Evolutionary conservation across 2,329 filamentous ascomycete genomes (phyloP), one percentile per base, ranked within the genome.

Genomic region (Pyrenophora tritici-repentis): DNA sequence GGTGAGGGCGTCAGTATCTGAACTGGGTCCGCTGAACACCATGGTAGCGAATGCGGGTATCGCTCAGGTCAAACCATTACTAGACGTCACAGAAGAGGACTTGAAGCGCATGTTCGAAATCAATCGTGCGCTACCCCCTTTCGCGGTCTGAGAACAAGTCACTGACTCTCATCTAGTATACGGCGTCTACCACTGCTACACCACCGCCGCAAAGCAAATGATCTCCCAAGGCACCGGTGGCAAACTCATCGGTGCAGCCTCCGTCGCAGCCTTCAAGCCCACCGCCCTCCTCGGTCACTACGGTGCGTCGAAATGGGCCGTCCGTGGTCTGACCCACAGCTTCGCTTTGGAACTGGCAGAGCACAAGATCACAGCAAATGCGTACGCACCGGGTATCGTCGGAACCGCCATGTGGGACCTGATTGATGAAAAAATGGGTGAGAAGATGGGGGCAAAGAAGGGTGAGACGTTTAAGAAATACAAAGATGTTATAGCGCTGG

Each of bases 331-430:
- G 42, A 86, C 83, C 1, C 85, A 88, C 67, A 82, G 80, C 0
- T 86, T 86, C 56, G 86, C 86, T 1, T 83, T 86, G 78, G 85
- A 87, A 55, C 77, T 88, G 71, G 86, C 85, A 0, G 70, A 73
- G 39, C 80, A 88, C 64, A 77, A 83, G 50, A 88, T 89, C 66
- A 87, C 83, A 0, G 85, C 82, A 16, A 89, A 89, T 58, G 80
- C 81, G 0, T 88, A 88, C 61, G 85, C 84, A 0, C 86, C 86
- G 0, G 86, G 86, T 0, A 86, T 89, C 40, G 84, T 89, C 0
- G 84, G 81, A 0, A 88, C 85, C 0, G 75, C 77, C 0, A 88
- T 88, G 85, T 89, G 86, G 86, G 85, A 88, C 38, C 64, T 83
- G 2, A 87, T 89, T 46, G 86, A 88, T 53, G 80, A 83, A 55